Conservation (phyloP, 306 rosid genomes). For the Prunus fruticosa region DNA sequence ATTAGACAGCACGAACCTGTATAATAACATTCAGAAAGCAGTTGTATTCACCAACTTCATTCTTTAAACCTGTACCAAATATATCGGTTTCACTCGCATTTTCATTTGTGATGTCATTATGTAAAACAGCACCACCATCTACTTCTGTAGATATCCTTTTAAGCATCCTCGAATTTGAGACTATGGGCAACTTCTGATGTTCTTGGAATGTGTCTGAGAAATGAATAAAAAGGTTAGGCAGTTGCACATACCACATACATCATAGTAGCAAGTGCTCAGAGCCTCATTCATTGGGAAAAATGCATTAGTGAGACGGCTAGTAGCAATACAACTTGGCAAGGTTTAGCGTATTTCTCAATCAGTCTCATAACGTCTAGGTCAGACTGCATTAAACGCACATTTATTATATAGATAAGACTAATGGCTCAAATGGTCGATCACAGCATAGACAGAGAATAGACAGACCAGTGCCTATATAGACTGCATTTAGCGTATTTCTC, state of each 20-base stretch:
- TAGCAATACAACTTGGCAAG: conserved; percentile 13
- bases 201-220: conserved; percentile 73
- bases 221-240: conserved; percentile 34
- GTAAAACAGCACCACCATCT: conserved; percentile 36
- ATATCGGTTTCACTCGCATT: conserved; percentile 39
- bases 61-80: conserved; percentile 83
- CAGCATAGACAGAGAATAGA: no score
- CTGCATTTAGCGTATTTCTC: no score
- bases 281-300: background rate
- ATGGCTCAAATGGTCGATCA: background rate
- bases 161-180: conserved; percentile 41
- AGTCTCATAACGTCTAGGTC: conserved; percentile 1
- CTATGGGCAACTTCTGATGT: conserved; percentile 41
- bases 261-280: conserved; percentile 3
- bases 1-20: conserved; percentile 51
- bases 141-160: conserved; percentile 40
- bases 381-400: background rate
- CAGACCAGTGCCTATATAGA: no score
- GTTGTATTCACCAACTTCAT: conserved; percentile 99
- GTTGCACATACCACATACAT: conserved; percentile 15
- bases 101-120: conserved; percentile 36
- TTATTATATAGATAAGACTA: background rate
- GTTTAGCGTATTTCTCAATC: conserved; percentile 11
- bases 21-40: conserved; percentile 98
- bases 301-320: background rate